phyloP scores from a whole-genome alignment of 2,329 filamentous ascomycete genomes.

The Beauveria scarabaeidicola region DNA sequence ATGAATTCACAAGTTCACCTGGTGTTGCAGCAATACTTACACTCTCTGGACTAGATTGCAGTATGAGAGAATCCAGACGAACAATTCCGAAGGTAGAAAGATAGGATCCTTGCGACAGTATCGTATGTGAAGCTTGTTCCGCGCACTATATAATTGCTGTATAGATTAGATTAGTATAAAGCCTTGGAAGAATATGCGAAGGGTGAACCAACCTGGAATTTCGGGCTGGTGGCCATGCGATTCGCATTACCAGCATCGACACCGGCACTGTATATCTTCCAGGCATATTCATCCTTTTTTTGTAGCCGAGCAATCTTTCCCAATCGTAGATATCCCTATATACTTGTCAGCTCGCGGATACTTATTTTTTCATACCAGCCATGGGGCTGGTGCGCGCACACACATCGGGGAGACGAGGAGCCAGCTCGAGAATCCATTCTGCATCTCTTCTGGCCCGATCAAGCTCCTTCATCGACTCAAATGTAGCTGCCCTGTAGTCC shows the following conservation, averaged over 20 bases:
- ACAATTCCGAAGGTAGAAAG: conserved; percentile 27
- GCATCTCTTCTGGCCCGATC: conserved; percentile 31
- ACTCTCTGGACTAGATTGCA: conserved; percentile 26
- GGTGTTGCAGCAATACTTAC: conserved; percentile 15
- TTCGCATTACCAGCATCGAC: conserved; percentile 25
- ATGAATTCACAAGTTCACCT: no score
- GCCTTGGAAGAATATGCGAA: not conserved
- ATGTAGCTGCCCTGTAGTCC: conserved; percentile 33
- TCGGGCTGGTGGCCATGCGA: conserved; percentile 20
- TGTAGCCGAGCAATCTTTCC: conserved; percentile 31
- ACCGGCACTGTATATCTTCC: conserved; percentile 31
- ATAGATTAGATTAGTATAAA: not conserved
- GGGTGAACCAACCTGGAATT: conserved; percentile 24
- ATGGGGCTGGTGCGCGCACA: not conserved
- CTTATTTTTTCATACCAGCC: no score
- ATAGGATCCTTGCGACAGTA: conserved; percentile 29
- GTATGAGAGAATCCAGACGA: conserved; percentile 27
- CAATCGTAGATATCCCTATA: conserved; percentile 33
- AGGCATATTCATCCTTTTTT: conserved; percentile 30
- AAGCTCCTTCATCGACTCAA: conserved; percentile 29
- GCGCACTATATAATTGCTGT: conserved; percentile 27
- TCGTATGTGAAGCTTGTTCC: conserved; percentile 26
- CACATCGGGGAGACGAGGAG: conserved; percentile 32
- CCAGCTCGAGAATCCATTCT: conserved; percentile 35
- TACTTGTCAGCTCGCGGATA: conserved; percentile 2